Percentiles rank a stretch among this genome's conserved stretches.
phyloP scores from a whole-genome alignment of 2,329 filamentous ascomycete genomes.

The Aspergillus neoniger region DNA sequence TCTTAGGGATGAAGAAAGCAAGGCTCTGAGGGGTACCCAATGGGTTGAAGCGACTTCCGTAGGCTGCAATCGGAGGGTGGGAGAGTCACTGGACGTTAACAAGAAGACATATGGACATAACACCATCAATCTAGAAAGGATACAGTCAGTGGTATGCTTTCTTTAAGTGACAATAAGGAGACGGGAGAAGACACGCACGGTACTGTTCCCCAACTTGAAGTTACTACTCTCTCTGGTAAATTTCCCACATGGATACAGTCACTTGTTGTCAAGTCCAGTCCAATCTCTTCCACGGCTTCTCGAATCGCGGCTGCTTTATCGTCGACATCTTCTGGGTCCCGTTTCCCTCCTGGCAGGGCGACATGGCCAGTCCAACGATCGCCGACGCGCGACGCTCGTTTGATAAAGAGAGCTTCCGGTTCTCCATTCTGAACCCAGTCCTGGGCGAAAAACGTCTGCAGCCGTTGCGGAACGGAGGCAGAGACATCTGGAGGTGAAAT shows the following conservation, averaged over 20 bases:
- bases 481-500: slow-evolving; percentile 23
- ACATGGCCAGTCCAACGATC: slow-evolving; percentile 72
- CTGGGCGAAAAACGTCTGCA: slow-evolving; percentile 63
- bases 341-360: slow-evolving; percentile 67
- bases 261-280: slow-evolving; percentile 57
- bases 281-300: slow-evolving; percentile 68
- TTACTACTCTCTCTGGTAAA: slow-evolving; percentile 66
- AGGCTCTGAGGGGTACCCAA: slow-evolving; percentile 66
- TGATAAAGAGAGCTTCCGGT: slow-evolving; percentile 71
- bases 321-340: slow-evolving; percentile 64
- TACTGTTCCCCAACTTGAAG: slow-evolving; percentile 66
- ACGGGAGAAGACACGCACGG: slow-evolving; percentile 44
- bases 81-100: slow-evolving; percentile 57
- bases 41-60: slow-evolving; percentile 69
- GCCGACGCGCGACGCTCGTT: slow-evolving; percentile 63
- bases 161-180: neutral
- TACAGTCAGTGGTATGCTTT: slow-evolving; percentile 18
- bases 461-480: slow-evolving; percentile 39
- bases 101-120: slow-evolving; percentile 70
- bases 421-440: slow-evolving; percentile 67
- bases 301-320: slow-evolving; percentile 64
- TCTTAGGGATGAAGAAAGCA: slow-evolving; percentile 62
- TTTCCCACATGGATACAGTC: slow-evolving; percentile 58
- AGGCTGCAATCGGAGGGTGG: slow-evolving; percentile 64
- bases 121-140: slow-evolving; percentile 60